A percentile compares a stretch with the other conserved stretches of the same genome.
Conservation (phyloP, 1,284 basidiomycete species). For the Leccinum ambiguum region DNA sequence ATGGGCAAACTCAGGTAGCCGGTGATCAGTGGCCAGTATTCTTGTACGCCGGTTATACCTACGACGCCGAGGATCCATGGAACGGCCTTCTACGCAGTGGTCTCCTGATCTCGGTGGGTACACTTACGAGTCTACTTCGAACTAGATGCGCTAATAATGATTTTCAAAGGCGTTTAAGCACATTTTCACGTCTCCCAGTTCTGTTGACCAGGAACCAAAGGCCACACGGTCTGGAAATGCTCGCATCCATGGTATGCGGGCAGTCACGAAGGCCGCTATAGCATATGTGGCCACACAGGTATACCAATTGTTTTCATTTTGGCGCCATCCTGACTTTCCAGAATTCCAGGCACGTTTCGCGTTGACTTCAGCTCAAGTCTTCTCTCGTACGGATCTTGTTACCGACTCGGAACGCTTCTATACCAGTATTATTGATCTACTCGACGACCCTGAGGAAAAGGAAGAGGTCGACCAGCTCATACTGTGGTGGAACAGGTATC, state of each 20-base stretch:
- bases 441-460: neutral
- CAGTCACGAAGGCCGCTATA: neutral
- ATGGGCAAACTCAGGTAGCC: no score
- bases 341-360: neutral
- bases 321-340: neutral
- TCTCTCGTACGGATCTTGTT: neutral
- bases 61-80: no score
- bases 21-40: no score
- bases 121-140: neutral
- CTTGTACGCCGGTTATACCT: no score
- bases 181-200: neutral
- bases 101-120: neutral
- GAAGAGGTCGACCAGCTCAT: neutral
- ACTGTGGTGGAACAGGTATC: neutral
- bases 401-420: neutral
- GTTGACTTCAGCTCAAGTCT: neutral
- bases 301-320: neutral
- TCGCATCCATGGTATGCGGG: neutral
- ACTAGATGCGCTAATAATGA: neutral
- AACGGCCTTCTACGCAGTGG: no score
- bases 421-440: neutral
- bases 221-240: slow-evolving; percentile 1
- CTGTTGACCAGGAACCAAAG: neutral
- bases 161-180: neutral
- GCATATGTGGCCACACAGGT: slow-evolving; percentile 1